phyloP scores from a whole-genome alignment of 179 eudicot genomes.

The Silene vulgaris region DNA sequence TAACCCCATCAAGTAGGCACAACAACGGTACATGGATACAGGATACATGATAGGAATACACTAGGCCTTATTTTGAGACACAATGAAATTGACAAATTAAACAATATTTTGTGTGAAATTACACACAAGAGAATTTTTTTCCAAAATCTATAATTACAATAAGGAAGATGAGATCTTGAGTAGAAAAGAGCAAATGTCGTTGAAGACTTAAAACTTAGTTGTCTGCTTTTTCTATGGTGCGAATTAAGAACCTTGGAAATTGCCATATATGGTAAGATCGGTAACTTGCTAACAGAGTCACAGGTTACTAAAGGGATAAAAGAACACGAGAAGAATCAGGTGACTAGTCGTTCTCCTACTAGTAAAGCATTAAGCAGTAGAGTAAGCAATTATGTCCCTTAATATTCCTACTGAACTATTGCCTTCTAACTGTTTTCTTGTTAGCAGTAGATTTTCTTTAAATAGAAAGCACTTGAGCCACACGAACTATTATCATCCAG shows the following conservation, averaged over 20 bases:
- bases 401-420: neutral
- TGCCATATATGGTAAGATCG: no score
- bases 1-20: no score
- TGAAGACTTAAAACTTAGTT: neutral
- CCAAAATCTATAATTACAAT: neutral
- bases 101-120: no score
- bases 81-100: no score
- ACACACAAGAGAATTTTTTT: no score
- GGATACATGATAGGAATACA: no score
- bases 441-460: conserved; percentile 15
- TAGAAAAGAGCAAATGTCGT: neutral
- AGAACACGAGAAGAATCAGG: neutral
- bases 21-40: no score
- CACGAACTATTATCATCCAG: conserved; percentile 9
- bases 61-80: no score
- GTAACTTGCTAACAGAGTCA: neutral
- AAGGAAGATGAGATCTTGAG: neutral
- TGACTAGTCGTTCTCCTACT: neutral
- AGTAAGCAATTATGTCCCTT: neutral
- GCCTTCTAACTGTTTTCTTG: conserved; percentile 9
- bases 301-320: neutral
- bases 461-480: conserved; percentile 17
- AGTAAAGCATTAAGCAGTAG: neutral
- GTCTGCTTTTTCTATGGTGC: neutral
- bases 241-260: neutral